Percentiles rank a stretch among this genome's conserved stretches.
Evolutionary conservation across 177 flowering plant genomes (phyloP).

Genomic region (Tripterygium wilfordii): DNA sequence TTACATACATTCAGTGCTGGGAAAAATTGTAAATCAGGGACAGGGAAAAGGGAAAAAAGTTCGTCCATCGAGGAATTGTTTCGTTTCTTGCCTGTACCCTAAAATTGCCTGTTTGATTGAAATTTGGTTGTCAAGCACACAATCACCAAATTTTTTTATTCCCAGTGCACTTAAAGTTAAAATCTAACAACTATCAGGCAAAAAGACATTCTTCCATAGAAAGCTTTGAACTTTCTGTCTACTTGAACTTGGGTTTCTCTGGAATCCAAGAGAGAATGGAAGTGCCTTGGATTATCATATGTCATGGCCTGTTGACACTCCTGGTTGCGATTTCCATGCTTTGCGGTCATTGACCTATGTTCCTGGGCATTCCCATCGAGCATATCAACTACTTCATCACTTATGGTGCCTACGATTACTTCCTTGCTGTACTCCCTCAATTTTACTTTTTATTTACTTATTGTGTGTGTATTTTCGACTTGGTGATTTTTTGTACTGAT

Average conservation of each 20-base stretch:
- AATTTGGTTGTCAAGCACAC: too few relatives aligned
- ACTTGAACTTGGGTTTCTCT: too few relatives aligned
- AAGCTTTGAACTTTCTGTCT: background rate
- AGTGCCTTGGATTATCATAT: conserved; percentile 62
- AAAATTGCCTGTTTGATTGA: too few relatives aligned
- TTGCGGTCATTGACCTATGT: conserved; percentile 96
- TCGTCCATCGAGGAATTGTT: too few relatives aligned
- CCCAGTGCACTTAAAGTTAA: too few relatives aligned
- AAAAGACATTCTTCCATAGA: background rate
- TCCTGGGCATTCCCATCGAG: conserved; percentile 69
- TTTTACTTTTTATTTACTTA: background rate
- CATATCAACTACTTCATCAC: conserved; percentile 72
- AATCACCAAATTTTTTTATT: too few relatives aligned
- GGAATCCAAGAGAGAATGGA: conserved; percentile 58
- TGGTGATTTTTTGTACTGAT: background rate
- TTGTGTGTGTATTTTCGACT: background rate
- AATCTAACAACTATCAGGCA: background rate
- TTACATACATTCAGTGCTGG: too few relatives aligned
- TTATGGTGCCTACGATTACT: conserved; percentile 75
- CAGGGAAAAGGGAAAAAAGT: too few relatives aligned
- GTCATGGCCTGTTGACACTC: conserved; percentile 62
- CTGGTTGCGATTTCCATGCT: conserved; percentile 73
- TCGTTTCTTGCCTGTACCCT: too few relatives aligned
- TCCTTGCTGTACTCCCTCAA: conserved; percentile 55
- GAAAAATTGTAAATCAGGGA: too few relatives aligned